Evolutionary conservation across 2,329 filamentous ascomycete species (phyloP), one percentile per base, ranked within the genome.

Genomic region (Calycina herbarum): DNA sequence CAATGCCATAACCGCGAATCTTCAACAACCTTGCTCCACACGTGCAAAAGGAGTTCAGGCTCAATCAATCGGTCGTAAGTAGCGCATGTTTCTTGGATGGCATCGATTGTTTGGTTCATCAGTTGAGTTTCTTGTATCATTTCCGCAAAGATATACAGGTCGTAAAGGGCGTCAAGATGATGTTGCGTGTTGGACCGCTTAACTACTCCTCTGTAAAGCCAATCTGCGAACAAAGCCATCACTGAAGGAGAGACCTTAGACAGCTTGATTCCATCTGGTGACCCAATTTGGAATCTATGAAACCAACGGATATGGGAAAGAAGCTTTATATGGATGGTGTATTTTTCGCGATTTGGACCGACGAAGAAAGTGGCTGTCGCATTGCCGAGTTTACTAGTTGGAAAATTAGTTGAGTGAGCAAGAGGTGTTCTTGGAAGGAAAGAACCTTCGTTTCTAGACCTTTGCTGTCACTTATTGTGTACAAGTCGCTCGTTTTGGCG

Each of bases 311-410:
- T 13, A 33, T 13, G 40, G 17, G 35, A 45, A 2, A 59, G 24
- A n/a, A 59, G 57, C 8, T 27, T 5, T 59, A 45, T 59, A 20
- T 59, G 57, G 57, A 40, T 17, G 15, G 35, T 35, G 57, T 38
- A 59, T 20, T 24, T n/a, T 27, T 40, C 5, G 33, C 38, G 33
- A 31, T 8, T 42, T 38, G 10, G 31, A 15, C 57, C 51, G 11
- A 59, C 57, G 29, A 38, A 20, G 13, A 59, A 27, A 15, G 13
- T 59, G 2, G 11, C 35, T 17, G 38, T 7, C 17, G 6, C 35
- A 17, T 33, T 13, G 11, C 57, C 29, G 15, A 59, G 29, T 24
- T 6, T 27, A 56, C 51, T 56, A 20, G 40, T 45, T 17, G 17
- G 11, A 5, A 17, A 13, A n/a, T 45, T n/a, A 45, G 40, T 45